These are phyloP conservation scores for Crithidia sp. DNA, from an alignment of 208 protist genomes.

Conservation along the genomic window DNA sequence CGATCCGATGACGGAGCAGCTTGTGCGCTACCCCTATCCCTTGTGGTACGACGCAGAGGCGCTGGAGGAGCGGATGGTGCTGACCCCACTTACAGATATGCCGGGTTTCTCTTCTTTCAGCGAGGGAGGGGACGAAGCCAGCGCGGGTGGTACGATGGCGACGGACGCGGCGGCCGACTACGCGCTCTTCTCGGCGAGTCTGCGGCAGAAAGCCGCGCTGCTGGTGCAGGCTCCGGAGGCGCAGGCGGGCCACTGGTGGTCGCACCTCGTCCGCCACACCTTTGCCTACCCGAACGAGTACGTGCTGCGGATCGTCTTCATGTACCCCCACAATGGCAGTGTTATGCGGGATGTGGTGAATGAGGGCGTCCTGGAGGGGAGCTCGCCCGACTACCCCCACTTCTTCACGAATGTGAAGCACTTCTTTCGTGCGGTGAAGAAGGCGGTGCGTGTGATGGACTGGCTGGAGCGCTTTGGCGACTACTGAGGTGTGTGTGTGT, in stretches of 20 bases:
- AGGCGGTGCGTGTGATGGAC: conserved; percentile 61
- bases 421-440: conserved; percentile 46
- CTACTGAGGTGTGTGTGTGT: conserved; percentile 15
- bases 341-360: conserved; percentile 73
- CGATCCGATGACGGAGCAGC: conserved; percentile 37
- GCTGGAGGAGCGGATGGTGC: conserved; percentile 8
- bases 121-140: background rate
- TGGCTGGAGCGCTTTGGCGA: conserved; percentile 34
- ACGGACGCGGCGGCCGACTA: conserved; percentile 16
- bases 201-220: conserved; percentile 20
- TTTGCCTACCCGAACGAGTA: conserved; percentile 66
- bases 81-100: conserved; percentile 1
- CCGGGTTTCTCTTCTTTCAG: background rate
- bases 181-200: conserved; percentile 19
- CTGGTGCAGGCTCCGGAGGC: conserved; percentile 8
- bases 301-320: conserved; percentile 61
- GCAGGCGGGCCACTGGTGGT: conserved; percentile 29
- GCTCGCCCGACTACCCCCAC: conserved; percentile 39
- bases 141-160: background rate
- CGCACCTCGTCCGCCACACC: conserved; percentile 21
- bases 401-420: conserved; percentile 43
- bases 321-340: conserved; percentile 80
- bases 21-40: conserved; percentile 26
- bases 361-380: conserved; percentile 26
- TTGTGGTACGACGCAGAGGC: conserved; percentile 19